Evolutionary conservation across 2,329 filamentous ascomycete genomes (phyloP), one percentile per base, ranked within the genome.

Genomic region (Aspergillus texensis): DNA sequence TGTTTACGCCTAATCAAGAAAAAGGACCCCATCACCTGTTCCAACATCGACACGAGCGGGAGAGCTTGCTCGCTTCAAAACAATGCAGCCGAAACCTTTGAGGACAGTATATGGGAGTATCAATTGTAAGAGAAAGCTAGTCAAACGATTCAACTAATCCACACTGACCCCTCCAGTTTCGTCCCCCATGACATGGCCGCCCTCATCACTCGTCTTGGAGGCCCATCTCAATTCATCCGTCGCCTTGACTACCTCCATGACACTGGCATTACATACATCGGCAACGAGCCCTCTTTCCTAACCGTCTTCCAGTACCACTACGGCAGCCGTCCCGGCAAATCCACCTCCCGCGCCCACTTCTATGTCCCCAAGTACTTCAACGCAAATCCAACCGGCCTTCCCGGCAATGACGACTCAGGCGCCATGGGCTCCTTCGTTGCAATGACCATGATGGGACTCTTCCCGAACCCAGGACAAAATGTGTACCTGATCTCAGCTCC

Each of bases 251-350:
- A 86, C 75, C 78, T 91, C 3, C 89, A 91, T 71, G 85, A 89
- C 68, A 79, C 81, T 1, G 82, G 85, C 6, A 85, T 91, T 32
- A 85, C 88, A 9, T 89, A 90, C 72, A 87, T 91, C 45, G 88
- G 88, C 60, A 88, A 91, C 68, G 82, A 89, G 65, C 86, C 87
- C 14, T 81, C 84, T 2, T 90, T 90, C 72, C 79, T 90, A 2
- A 87, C 84, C 1, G 84, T 90, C 0, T 91, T 87, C 74, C 84
- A 90, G 67, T 91, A 90, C 75, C 88, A 91, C 77, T 91, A 90
- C 67, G 88, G 86, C 0, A 88, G 87, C 0, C 85, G 88, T 0
- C 89, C 88, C 0, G 88, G 77, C 0, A 75, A 80, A 43, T 81
- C 78, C 2, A 75, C 81, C 0, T 63, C 74, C 26, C 85, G 87